phyloP scores from a whole-genome alignment of 2,329 filamentous ascomycete genomes.

The Ophiocordyceps robertsii region DNA sequence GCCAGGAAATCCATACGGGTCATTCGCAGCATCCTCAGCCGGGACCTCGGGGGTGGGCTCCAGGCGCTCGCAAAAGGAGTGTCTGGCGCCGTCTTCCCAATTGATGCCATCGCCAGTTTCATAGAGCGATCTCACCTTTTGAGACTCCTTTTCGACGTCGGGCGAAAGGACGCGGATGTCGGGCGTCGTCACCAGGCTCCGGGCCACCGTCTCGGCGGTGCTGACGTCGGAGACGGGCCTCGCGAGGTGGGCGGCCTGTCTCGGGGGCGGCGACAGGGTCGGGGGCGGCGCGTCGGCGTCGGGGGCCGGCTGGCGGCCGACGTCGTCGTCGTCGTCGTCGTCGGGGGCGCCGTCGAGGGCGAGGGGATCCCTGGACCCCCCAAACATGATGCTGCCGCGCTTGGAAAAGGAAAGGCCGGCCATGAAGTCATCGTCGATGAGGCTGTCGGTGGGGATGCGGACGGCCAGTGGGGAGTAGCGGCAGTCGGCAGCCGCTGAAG shows the following conservation, averaged over 20 bases:
- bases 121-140: conserved; percentile 56
- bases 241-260: background rate
- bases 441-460: conserved; percentile 39
- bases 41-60: conserved; percentile 37
- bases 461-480: conserved; percentile 39
- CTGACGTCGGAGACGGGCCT: background rate
- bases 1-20: conserved; percentile 41
- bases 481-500: conserved; percentile 10
- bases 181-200: conserved; percentile 17
- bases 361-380: conserved; percentile 24
- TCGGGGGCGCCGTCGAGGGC: conserved; percentile 8
- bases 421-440: conserved; percentile 46
- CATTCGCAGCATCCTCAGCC: conserved; percentile 37
- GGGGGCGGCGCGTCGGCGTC: conserved; percentile 8
- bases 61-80: conserved; percentile 32
- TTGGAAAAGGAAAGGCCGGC: conserved; percentile 46
- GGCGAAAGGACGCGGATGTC: conserved; percentile 39
- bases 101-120: conserved; percentile 38
- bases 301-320: conserved; percentile 3
- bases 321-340: background rate
- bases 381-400: conserved; percentile 49
- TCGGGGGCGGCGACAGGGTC: conserved; percentile 1
- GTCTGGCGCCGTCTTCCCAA: conserved; percentile 37
- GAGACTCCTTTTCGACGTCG: conserved; percentile 48
- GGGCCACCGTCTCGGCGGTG: conserved; percentile 2